These are phyloP conservation scores for Omphalea diandra DNA, from an alignment of 441 rosid species.

Conservation along the genomic window DNA sequence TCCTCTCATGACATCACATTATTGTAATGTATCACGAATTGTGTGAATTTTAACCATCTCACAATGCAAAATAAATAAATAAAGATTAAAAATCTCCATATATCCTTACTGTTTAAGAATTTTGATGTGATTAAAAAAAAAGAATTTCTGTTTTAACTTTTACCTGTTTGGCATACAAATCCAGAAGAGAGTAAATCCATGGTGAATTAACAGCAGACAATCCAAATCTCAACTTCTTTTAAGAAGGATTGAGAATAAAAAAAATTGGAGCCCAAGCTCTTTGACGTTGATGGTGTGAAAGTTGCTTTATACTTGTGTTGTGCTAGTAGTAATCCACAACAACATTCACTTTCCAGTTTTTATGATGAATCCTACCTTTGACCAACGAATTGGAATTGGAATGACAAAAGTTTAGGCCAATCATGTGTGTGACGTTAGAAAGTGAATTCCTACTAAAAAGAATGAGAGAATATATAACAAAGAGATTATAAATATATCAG, in stretches of 20 bases:
- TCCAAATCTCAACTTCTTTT: conserved; percentile 7
- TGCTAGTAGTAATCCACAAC: background rate
- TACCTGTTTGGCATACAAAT: too few species aligned
- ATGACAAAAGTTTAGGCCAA: background rate
- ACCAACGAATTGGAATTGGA: background rate
- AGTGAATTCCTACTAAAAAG: background rate
- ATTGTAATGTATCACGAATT: too few species aligned
- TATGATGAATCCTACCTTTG: background rate
- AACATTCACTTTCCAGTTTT: background rate
- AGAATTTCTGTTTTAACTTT: too few species aligned
- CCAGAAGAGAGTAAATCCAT: background rate
- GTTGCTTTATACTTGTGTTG: background rate
- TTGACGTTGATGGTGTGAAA: background rate
- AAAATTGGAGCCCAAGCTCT: background rate
- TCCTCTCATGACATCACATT: too few species aligned
- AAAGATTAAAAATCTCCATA: too few species aligned
- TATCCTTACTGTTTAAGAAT: too few species aligned
- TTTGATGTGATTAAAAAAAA: too few species aligned
- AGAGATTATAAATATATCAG: background rate
- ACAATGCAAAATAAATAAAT: too few species aligned
- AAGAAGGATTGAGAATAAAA: background rate
- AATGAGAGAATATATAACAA: too few species aligned
- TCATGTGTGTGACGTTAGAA: background rate
- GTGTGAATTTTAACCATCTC: too few species aligned
- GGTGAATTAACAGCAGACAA: background rate